Evolutionary conservation across 352 stramenopile species (phyloP), one percentile per base, ranked within the genome.

Genomic region (Stramenopiles sp.): DNA sequence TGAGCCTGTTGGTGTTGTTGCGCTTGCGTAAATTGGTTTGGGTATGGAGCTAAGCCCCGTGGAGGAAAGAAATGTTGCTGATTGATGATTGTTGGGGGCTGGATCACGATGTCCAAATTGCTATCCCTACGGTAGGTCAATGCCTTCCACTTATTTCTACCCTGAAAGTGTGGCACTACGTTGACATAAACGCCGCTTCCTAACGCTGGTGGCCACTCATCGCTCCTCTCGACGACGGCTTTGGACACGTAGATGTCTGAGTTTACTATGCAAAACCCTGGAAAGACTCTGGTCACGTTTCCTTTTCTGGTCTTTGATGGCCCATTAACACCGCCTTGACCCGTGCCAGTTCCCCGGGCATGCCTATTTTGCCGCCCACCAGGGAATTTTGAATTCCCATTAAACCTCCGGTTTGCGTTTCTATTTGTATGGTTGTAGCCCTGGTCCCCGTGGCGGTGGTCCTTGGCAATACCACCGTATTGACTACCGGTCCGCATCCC

Each of bases 81-180:
- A 14, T 55, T 55, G 39, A 55, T 55, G 4, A 55, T 14, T 14
- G 39, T 55, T 55, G 39, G 39, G 4, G 39, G 39, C 14, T 55
- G 39, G 4, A 55, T 55, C 4, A 55, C 39, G 14, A 55, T 55
- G 14, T 55, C 39, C 14, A 55, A 55, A 55, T 4, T 55, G 39
- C 39, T 55, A 55, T 55, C 39, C 39, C 4, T 14, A 55, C 39
- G 39, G 14, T 55, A 55, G 4, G 39, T 14, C 4, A 78, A 4
- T 14, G 71, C 71, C 22, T 78, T 78, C 71, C 71, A 78, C 8
- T 78, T 78, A 33, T 78, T 78, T 78, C 71, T 78, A 31, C 71
- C 71, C 22, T 78, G 71, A 4, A 78, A 14, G 14, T 78, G 71
- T 31, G 71, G 31, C 8, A 78, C 71, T 14, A 14, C 22, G 14